Evolutionary conservation across 2,329 filamentous ascomycete genomes (phyloP), one percentile per base, ranked within the genome.

Genomic region (Clarireedia monteithiana): DNA sequence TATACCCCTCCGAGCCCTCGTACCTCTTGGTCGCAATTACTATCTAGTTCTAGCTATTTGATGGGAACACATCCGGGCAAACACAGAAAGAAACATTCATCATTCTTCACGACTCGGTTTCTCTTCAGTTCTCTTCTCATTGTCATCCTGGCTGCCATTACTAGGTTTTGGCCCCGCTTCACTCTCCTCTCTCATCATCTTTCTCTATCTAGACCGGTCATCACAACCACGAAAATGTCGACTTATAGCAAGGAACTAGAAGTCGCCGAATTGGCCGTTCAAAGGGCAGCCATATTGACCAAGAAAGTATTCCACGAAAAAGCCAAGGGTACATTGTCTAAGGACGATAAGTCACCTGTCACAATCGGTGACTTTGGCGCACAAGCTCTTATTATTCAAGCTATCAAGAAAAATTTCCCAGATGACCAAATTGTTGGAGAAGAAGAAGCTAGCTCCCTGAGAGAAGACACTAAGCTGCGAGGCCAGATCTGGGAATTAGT

Each of bases 281-380:
- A 95, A 75, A 84, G 91, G 62, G 91, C 88, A 26, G 77, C 83
- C 23, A 77, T 90, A 62, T 79, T 91, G 57, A 91, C 88, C 51
- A 87, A 89, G 72, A 81, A 81, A 60, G 88, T 91, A 69, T 89
- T 88, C 76, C 78, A 91, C 74, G 88, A 92, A 66, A 94, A 92
- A 73, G 87, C 90, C 66, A 97, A 97, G 76, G 92, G 92, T 65
- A 96, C 94, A 47, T 80, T 96, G 51, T 88, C 86, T 71, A 99
- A 99, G 77, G 86, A 89, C 72, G 94, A 99, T 78, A 90, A 89
- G 70, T 96, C 91, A 9, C 94, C 94, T 62, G 94, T 99, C 66
- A 99, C 94, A 17, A 94, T 97, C 66, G 94, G 92, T 71, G 94
- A 99, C 75, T 97, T 96, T 72, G 94, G 94, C 68, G 95, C 94